Base-by-base conservation (phyloP, 1,284 basidiomycete species). In the Microbotryum violaceum region DNA sequence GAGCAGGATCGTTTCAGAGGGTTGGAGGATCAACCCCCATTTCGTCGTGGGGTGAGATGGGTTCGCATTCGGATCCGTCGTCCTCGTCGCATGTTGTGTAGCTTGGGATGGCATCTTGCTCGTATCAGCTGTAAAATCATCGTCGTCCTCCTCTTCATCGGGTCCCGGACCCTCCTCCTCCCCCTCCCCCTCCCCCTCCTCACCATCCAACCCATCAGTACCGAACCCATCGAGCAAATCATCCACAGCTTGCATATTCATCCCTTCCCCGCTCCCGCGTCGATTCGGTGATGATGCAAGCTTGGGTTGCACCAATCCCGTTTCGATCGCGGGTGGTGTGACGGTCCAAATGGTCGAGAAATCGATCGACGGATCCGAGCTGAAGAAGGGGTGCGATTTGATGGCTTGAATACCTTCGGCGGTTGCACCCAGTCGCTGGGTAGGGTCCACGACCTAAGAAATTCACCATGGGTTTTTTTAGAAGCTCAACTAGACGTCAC, bases 311-410 rank as follows among this genome's bases (percentile, higher is more conserved):
- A 61, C 54, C 9, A 73, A 48, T 2, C 79, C 79, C 0, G 79
- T 78, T 18, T 70, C 63, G 49, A 79, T 75, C 6, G 64, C 49
- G 2, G 78, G 78, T 8, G 76, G 75, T 6, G 74, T 70, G 20
- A 70, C 62, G 1, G 81, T 83, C 91, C 91, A 96, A 4, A 96
- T 78, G 0, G 79, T 82, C 6, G 78, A 74, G 85, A 88, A 96
- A 62, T 83, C 79, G 57, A 90, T 81, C 6, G 64, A 45, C 3
- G 61, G 55, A n/a, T 60, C 33, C 31, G 37, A 57, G 4, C 55
- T 62, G 56, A 94, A 90, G 77, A 93, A 94, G 0, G 84, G 79
- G 71, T 94, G 91, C 0, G 76, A 71, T 53, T 86, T 85, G 65
- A 94, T 82, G 12, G 83, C 82, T 50, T 76, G 75, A 4, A 80